Evolutionary conservation across 495 filamentous ascomycete genomes (phyloP), one percentile per base, ranked within the genome.

Genomic region (Mytilinidion resinicola): DNA sequence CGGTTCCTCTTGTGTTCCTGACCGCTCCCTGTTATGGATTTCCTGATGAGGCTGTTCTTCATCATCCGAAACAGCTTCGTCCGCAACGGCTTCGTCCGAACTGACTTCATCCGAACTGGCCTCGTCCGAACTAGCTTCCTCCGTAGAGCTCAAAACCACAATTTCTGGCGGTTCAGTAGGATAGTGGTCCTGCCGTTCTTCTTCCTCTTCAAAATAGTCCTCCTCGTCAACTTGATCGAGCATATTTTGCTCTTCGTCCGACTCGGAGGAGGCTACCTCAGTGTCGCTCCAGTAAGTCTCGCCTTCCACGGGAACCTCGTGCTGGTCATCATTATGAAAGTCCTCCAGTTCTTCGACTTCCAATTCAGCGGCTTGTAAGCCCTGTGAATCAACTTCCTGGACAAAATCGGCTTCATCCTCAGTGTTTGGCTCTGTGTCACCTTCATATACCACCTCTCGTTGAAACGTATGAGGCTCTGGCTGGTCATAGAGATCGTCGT

Each of bases 351-450:
- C 25, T 30, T 30, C 25, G 25, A 30, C 6, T 30, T 30, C 25
- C 25, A 20, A 15, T 36, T 59, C 56, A 19, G 36, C 6, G 4
- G 25, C 6, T 6, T 55, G 8, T 30, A 33, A 12, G 9, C 19
- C 36, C 46, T 50, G 20, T 17, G 15, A 51, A 54, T 53, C 51
- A 33, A 37, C 33, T 35, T 56, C 53, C 38, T 55, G 19, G 14
- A 8, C 19, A 25, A 49, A 9, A 14, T 55, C 34, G 25, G 15
- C 42, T 20, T 52, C 50, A 9, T 59, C 59, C 35, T 66, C 59
- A 5, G 60, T 63, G 33, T 63, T 60, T 19, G 51, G 51, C 36
- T 60, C 44, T 1, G 60, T 60, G 38, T 67, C 57, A 1, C 61
- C 64, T 44, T 51, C 60, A 9, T 25, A 12, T 8, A 36, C 7